Base-by-base conservation (phyloP, 305 asterid species). In the Plantago coronopus region DNA sequence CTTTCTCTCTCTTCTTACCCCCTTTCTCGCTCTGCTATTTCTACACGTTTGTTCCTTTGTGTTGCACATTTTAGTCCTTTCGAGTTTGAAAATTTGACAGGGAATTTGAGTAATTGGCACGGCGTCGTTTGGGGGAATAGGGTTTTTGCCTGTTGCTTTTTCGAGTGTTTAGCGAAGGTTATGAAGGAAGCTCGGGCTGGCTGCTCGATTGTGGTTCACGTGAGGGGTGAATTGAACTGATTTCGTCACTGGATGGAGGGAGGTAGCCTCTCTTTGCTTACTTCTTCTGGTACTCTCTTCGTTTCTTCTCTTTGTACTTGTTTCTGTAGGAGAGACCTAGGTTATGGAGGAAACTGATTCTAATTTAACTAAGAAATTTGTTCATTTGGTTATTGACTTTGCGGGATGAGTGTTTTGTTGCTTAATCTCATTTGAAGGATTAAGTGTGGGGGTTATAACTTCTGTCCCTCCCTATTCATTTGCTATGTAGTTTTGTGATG, bases 221-320 rank as follows among this genome's bases (percentile, higher is more conserved):
- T 87, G 81, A 82, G 76, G 74, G 78, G 77, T 10, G 65, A 77
- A 74, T 75, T 83, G 84, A 82, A 76, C 76, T 85, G 81, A 80
- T 79, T 84, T 89, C 79, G 72, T 88, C 97, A 74, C 84, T 83
- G 96, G 82, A 93, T 93, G 99, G 99, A 89, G 94, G 97, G 96
- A 93, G 91, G 96, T 89, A 87, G 91, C 95, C 86, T 86, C 84
- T 88, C 87, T 84, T 84, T 84, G 78, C 88, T 88, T 85, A 79
- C 81, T 91, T 82, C 78, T 82, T 88, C 93, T 86, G 98, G 96
- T 91, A 84, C 91, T 91, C 91, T 91, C 84, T 79, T 82, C 91
- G 74, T 54, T 68, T 60, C 58, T 38, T 56, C 27, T 48, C 19
- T 22, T 48, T 12, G 14, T 34, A 45, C 44, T 17, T 50, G 2